phyloP scores from a whole-genome alignment of 1,284 basidiomycete genomes.

The Rhizoctonia solani region DNA sequence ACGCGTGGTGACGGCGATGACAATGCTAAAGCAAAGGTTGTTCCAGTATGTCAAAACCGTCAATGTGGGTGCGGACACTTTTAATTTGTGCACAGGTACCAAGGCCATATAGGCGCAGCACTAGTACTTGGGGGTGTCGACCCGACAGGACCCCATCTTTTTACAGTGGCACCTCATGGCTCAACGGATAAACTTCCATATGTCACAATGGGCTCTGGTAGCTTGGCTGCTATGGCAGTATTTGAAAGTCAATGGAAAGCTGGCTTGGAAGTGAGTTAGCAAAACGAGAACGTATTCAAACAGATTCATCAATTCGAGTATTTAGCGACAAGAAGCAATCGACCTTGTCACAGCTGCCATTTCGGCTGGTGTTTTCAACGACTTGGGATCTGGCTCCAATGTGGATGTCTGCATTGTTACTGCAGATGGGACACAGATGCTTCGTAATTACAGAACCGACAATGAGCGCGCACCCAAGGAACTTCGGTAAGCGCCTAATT shows the following conservation, averaged over 20 bases:
- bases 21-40: conserved; percentile 91
- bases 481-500: conserved; percentile 42
- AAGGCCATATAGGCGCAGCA: conserved; percentile 93
- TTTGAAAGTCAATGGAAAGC: conserved; percentile 90
- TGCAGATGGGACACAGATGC: conserved; percentile 78
- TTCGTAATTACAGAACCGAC: conserved; percentile 90
- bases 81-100: conserved; percentile 62
- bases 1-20: conserved; percentile 95
- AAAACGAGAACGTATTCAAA: not conserved
- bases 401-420: conserved; percentile 97
- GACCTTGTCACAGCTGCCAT: conserved; percentile 85
- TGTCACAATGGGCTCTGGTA: conserved; percentile 98
- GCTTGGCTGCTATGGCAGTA: conserved; percentile 96
- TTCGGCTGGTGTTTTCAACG: conserved; percentile 97
- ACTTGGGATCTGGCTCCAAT: conserved; percentile 96
- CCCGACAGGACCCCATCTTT: conserved; percentile 88
- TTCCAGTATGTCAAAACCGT: conserved; percentile 59
- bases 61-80: not conserved
- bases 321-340: conserved; percentile 79
- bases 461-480: conserved; percentile 83
- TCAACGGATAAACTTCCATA: conserved; percentile 99
- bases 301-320: not conserved
- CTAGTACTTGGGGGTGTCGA: conserved; percentile 98
- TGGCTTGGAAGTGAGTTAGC: conserved; percentile 71
- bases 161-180: conserved; percentile 96